Conservation (phyloP, 345 rosid genomes). For the Stellera chamaejasme region DNA sequence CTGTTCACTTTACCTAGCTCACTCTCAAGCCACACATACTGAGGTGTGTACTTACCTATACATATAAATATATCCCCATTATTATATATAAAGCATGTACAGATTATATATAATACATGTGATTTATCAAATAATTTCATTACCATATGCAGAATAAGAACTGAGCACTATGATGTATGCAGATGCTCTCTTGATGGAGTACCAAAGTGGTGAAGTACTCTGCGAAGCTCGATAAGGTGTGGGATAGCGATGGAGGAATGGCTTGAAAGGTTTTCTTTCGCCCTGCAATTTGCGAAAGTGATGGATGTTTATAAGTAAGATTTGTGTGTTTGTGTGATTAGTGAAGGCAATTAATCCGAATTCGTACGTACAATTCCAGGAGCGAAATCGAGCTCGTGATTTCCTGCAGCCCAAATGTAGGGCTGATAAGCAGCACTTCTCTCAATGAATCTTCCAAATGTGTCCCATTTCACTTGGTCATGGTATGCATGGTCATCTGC, state of each 20-base stretch:
- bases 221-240: constrained; percentile 30
- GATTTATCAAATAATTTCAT: not conserved
- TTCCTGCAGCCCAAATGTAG: constrained; percentile 43
- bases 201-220: constrained; percentile 44
- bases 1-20: constrained; percentile 30
- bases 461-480: constrained; percentile 40
- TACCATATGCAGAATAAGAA: constrained; percentile 45
- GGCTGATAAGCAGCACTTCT: constrained; percentile 38
- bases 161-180: constrained; percentile 36
- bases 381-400: constrained; percentile 35
- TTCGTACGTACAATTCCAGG: constrained; percentile 21
- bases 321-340: too few species aligned
- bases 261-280: constrained; percentile 32
- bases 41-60: constrained; percentile 31
- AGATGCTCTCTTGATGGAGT: constrained; percentile 38
- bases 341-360: not conserved
- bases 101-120: not conserved
- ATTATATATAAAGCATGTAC: not conserved
- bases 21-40: constrained; percentile 20
- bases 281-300: constrained; percentile 20
- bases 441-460: constrained; percentile 38
- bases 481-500: constrained; percentile 35
- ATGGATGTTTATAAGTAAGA: not conserved
- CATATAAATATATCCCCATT: not conserved
- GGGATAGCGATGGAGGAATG: constrained; percentile 23